A percentile compares a stretch with the other conserved stretches of the same genome.
Evolutionary conservation across 2,329 filamentous ascomycete genomes (phyloP).

Genomic region (Akanthomyces dipterigenus): DNA sequence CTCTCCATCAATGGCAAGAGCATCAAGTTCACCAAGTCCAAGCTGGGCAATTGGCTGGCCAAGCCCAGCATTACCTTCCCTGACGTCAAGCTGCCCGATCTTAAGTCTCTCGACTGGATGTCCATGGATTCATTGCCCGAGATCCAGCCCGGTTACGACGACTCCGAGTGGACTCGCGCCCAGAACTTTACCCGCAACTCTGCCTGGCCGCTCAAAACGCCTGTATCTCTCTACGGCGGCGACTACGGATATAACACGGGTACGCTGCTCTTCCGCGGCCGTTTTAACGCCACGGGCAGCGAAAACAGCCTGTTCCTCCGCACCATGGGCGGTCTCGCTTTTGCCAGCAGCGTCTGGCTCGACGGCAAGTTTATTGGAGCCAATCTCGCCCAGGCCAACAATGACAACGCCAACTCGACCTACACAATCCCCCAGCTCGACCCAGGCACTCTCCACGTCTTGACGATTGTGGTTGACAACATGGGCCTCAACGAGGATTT

Average conservation of each 20-base stretch:
- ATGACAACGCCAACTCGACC: slow-evolving; percentile 42
- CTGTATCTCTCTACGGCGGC: slow-evolving; percentile 54
- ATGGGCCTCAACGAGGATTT: slow-evolving; percentile 62
- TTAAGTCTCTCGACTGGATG: slow-evolving; percentile 5
- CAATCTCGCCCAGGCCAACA: slow-evolving; percentile 46
- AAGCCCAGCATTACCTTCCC: slow-evolving; percentile 2
- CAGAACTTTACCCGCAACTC: slow-evolving; percentile 22
- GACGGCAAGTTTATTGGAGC: slow-evolving; percentile 55
- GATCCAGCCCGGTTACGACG: slow-evolving; percentile 17
- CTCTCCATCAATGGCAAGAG: slow-evolving; percentile 31
- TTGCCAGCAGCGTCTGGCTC: slow-evolving; percentile 57
- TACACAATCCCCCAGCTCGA: slow-evolving; percentile 47
- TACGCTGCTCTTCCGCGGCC: slow-evolving; percentile 57
- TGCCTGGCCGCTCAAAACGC: slow-evolving; percentile 41
- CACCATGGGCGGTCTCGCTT: slow-evolving; percentile 59
- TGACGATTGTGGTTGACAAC: slow-evolving; percentile 63
- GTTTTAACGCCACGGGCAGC: slow-evolving; percentile 53
- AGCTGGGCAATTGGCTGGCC: slow-evolving; percentile 35
- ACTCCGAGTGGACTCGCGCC: slow-evolving; percentile 40
- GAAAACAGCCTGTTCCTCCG: slow-evolving; percentile 48
- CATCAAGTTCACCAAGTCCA: slow-evolving; percentile 26
- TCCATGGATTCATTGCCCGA: slow-evolving; percentile 18
- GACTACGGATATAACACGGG: slow-evolving; percentile 68
- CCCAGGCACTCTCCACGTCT: slow-evolving; percentile 45
- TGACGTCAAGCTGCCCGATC: neutral